Conservation (phyloP, 2,329 filamentous ascomycete species). For the Aspergillus udagawae region DNA sequence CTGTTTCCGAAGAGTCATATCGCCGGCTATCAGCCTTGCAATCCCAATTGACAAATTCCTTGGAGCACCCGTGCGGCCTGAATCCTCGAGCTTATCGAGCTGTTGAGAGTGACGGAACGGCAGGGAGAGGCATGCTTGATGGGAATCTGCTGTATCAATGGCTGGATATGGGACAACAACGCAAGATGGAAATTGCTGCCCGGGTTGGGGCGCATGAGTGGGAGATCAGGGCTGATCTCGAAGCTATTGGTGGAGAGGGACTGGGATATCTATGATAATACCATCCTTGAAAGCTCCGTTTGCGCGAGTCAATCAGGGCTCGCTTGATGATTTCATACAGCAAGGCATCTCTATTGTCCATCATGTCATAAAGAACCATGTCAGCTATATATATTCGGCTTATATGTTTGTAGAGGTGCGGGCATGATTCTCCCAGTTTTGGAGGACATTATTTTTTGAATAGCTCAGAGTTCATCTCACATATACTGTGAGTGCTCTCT, state of each 20-base stretch:
- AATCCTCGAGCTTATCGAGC: slow-evolving; percentile 78
- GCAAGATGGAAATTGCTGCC: slow-evolving; percentile 67
- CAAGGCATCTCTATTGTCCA: background rate
- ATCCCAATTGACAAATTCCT: slow-evolving; percentile 70
- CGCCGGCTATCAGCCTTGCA: slow-evolving; percentile 77
- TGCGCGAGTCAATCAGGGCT: background rate
- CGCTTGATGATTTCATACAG: background rate
- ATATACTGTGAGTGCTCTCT: too few species aligned
- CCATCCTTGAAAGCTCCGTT: background rate
- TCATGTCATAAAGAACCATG: background rate
- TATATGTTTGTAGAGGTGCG: background rate
- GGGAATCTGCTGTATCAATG: slow-evolving; percentile 71
- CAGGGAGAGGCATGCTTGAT: slow-evolving; percentile 68
- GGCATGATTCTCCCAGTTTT: background rate
- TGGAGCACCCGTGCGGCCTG: slow-evolving; percentile 73
- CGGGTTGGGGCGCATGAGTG: slow-evolving; percentile 66
- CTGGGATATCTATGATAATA: slow-evolving; percentile 44
- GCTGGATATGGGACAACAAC: slow-evolving; percentile 68
- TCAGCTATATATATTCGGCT: background rate
- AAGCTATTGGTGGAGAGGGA: slow-evolving; percentile 61
- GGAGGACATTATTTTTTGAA: background rate
- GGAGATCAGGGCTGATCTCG: slow-evolving; percentile 67
- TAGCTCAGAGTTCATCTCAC: background rate
- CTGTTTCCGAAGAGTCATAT: slow-evolving; percentile 75
- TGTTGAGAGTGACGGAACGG: slow-evolving; percentile 45